Evolutionary conservation across 1,139 yeast genomes (phyloP).

Genomic region (Geotrichum fermentans): DNA sequence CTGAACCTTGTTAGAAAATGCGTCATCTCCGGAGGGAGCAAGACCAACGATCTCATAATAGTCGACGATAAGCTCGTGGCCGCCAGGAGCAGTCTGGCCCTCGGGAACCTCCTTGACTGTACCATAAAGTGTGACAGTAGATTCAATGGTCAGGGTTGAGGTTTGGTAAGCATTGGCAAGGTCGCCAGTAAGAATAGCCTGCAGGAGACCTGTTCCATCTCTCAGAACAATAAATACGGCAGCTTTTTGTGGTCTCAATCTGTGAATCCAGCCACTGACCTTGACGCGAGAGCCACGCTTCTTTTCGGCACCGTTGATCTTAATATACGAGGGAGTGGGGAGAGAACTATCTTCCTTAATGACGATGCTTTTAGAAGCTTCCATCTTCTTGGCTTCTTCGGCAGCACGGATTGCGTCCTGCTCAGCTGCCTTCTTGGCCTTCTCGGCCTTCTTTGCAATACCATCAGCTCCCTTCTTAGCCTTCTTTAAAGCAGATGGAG

Average conservation of each 20-base stretch:
- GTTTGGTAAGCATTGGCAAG: constrained; percentile 88
- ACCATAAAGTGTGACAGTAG: constrained; percentile 78
- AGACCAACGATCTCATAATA: constrained; percentile 82
- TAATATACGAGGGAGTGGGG: constrained; percentile 64
- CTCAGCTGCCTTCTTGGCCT: constrained; percentile 63
- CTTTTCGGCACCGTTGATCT: constrained; percentile 53
- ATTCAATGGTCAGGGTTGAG: constrained; percentile 77
- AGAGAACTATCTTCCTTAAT: constrained; percentile 68
- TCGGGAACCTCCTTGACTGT: constrained; percentile 79
- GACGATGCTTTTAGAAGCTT: constrained; percentile 64
- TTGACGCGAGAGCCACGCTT: constrained; percentile 58
- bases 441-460: constrained; percentile 80
- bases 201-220: constrained; percentile 91
- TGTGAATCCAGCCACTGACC: constrained; percentile 94
- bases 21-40: constrained; percentile 95
- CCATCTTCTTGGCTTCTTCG: constrained; percentile 65
- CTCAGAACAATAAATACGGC: constrained; percentile 84
- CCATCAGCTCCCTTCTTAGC: constrained; percentile 96
- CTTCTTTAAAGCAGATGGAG: constrained; percentile 91
- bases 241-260: constrained; percentile 89
- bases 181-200: constrained; percentile 84
- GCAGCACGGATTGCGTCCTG: constrained; percentile 56
- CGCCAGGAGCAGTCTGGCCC: constrained; percentile 97
- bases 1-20: constrained; percentile 89
- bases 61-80: constrained; percentile 89